A percentile compares a stretch with the other conserved stretches of the same genome.
Conservation (phyloP, 2,329 filamentous ascomycete species). For the Penicillium frequentans region DNA sequence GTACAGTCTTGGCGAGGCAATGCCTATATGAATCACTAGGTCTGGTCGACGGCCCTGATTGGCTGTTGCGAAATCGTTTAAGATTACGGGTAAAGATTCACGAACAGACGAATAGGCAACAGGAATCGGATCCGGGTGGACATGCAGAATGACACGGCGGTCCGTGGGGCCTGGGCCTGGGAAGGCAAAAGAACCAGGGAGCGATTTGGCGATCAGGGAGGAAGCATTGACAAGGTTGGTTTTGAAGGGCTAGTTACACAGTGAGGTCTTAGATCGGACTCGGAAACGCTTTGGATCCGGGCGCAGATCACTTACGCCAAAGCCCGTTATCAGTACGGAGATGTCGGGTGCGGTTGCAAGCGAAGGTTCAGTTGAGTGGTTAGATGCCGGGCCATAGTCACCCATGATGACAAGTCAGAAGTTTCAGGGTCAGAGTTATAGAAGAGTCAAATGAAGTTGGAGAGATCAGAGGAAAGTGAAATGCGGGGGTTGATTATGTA, state of each 20-base stretch:
- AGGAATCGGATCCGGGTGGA: slow-evolving; percentile 65
- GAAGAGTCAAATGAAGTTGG: not conserved
- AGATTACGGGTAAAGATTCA: slow-evolving; percentile 62
- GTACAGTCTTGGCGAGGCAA: slow-evolving; percentile 64
- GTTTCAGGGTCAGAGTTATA: not conserved
- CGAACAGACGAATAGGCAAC: slow-evolving; percentile 71
- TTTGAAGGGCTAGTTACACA: slow-evolving; percentile 66
- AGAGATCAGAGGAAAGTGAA: not conserved
- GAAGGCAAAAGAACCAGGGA: slow-evolving; percentile 65
- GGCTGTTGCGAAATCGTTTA: slow-evolving; percentile 47
- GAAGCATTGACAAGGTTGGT: slow-evolving; percentile 75
- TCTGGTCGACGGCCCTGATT: slow-evolving; percentile 55
- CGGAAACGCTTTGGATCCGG: slow-evolving; percentile 2
- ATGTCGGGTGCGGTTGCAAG: slow-evolving; percentile 26
- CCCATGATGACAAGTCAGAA: slow-evolving; percentile 27
- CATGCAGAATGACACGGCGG: slow-evolving; percentile 40
- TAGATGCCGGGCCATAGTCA: slow-evolving; percentile 29
- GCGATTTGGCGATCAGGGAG: slow-evolving; percentile 69
- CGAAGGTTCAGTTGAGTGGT: slow-evolving; percentile 15
- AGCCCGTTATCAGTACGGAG: slow-evolving; percentile 38
- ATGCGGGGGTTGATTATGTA: not conserved
- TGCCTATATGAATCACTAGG: slow-evolving; percentile 74
- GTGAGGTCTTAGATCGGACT: slow-evolving; percentile 8
- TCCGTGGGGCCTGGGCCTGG: slow-evolving; percentile 19
- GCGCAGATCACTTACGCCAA: slow-evolving; percentile 32